A percentile compares a stretch with the other conserved stretches of the same genome.
Evolutionary conservation across 2,329 filamentous ascomycete species (phyloP).

Genomic region (Paracoccidioides lutzii): DNA sequence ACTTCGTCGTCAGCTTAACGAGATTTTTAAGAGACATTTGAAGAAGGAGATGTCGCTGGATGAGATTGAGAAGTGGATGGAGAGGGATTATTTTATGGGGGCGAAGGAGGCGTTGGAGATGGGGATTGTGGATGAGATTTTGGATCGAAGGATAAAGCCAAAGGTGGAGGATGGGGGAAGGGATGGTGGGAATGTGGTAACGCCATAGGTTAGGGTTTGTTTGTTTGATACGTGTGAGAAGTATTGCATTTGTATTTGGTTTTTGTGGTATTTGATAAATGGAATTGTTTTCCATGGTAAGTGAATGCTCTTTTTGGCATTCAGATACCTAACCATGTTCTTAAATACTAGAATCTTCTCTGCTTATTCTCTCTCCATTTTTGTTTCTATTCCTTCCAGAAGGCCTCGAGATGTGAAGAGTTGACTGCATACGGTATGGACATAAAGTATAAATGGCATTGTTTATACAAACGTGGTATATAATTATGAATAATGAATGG

Average conservation of each 20-base stretch:
- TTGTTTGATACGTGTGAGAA: neutral
- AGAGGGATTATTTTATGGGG: constrained; percentile 87
- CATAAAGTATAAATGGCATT: neutral
- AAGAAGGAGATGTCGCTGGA: constrained; percentile 62
- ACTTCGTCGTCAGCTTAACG: constrained; percentile 71
- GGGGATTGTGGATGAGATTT: constrained; percentile 83
- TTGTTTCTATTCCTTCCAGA: neutral
- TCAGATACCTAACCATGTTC: neutral
- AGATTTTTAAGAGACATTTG: constrained; percentile 77
- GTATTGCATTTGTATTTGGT: neutral
- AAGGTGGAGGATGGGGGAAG: constrained; percentile 8
- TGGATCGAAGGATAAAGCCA: constrained; percentile 37
- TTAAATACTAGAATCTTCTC: neutral
- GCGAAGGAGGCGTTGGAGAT: constrained; percentile 78
- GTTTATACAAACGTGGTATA: neutral
- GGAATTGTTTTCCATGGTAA: neutral
- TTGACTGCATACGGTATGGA: neutral
- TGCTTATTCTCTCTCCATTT: neutral
- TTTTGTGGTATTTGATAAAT: neutral
- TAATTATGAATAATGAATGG: neutral
- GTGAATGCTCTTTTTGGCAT: neutral
- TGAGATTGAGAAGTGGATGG: constrained; percentile 90
- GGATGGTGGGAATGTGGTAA: constrained; percentile 11
- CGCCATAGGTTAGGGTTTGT: neutral
- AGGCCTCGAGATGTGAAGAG: neutral